These are phyloP conservation scores for Diaporthe eres DNA, from an alignment of 2,329 filamentous ascomycete genomes.

Conservation along the genomic window DNA sequence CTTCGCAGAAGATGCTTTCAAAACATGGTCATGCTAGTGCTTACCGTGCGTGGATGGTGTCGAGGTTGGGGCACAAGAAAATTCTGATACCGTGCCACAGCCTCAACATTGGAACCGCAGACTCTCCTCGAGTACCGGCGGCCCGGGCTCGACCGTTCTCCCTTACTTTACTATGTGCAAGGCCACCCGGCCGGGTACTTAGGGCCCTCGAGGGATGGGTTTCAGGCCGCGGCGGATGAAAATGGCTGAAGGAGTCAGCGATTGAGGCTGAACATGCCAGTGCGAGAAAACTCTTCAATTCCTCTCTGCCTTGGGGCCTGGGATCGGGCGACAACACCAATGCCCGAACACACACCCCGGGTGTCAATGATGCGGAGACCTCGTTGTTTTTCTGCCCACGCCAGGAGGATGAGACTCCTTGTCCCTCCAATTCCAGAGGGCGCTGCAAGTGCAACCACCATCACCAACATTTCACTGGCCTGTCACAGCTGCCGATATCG, in stretches of 20 bases:
- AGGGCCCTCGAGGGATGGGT: constrained; percentile 16
- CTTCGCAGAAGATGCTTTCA: background rate
- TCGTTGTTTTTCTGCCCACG: constrained; percentile 12
- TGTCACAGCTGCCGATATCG: constrained; percentile 13
- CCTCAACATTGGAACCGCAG: background rate
- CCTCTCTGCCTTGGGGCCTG: constrained; percentile 11
- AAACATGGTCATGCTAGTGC: constrained; percentile 20
- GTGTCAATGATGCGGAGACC: constrained; percentile 14
- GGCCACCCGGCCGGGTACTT: constrained; percentile 9
- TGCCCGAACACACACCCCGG: background rate
- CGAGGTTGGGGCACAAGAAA: constrained; percentile 20
- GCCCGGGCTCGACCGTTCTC: constrained; percentile 11
- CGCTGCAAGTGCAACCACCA: constrained; percentile 21
- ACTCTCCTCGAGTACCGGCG: background rate
- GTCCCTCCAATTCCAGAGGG: constrained; percentile 24
- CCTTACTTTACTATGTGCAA: constrained; percentile 15
- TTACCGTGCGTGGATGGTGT: constrained; percentile 9
- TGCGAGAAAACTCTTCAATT: constrained; percentile 35
- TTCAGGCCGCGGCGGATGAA: constrained; percentile 8
- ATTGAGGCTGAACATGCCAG: constrained; percentile 34
- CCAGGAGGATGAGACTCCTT: constrained; percentile 14
- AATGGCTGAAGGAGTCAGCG: constrained; percentile 26
- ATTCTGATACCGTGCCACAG: constrained; percentile 22
- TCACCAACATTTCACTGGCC: background rate
- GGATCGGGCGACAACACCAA: background rate